These are phyloP conservation scores for Kodamaea leandrae DNA, from an alignment of 805 yeast species.

Conservation along the genomic window DNA sequence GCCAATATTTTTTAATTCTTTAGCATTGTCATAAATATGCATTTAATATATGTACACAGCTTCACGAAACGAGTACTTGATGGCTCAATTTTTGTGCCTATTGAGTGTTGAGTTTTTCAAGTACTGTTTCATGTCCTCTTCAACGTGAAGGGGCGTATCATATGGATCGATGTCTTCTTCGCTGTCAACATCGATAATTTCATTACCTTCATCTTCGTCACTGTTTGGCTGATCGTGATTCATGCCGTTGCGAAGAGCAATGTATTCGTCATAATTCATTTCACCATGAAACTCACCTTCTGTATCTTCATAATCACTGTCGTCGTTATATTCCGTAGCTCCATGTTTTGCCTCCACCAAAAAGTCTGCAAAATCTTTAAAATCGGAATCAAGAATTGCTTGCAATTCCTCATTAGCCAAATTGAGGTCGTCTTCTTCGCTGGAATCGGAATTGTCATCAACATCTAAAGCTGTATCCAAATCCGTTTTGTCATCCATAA, in stretches of 20 bases:
- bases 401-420: constrained; percentile 1
- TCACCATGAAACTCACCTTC: constrained; percentile 3
- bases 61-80: too few relatives aligned
- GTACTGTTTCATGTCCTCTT: constrained; percentile 8
- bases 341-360: constrained; percentile 5
- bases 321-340: constrained; percentile 13
- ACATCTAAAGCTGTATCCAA: background rate
- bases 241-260: background rate
- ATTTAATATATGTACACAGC: too few relatives aligned
- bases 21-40: constrained; percentile 1
- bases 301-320: constrained; percentile 14
- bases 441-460: constrained; percentile 2
- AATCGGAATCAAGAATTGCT: constrained; percentile 5
- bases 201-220: constrained; percentile 5
- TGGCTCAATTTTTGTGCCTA: too few relatives aligned
- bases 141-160: constrained; percentile 7
- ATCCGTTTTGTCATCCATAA: constrained; percentile 6
- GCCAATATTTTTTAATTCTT: constrained; percentile 1
- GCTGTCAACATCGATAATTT: constrained; percentile 14
- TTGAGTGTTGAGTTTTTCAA: constrained; percentile 2
- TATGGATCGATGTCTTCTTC: constrained; percentile 13
- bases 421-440: constrained; percentile 1
- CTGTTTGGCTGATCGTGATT: background rate
- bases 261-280: constrained; percentile 9
- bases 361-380: constrained; percentile 13